Conservation (phyloP, 2,329 filamentous ascomycete species). For the Neopestalotiopsis clavispora region DNA sequence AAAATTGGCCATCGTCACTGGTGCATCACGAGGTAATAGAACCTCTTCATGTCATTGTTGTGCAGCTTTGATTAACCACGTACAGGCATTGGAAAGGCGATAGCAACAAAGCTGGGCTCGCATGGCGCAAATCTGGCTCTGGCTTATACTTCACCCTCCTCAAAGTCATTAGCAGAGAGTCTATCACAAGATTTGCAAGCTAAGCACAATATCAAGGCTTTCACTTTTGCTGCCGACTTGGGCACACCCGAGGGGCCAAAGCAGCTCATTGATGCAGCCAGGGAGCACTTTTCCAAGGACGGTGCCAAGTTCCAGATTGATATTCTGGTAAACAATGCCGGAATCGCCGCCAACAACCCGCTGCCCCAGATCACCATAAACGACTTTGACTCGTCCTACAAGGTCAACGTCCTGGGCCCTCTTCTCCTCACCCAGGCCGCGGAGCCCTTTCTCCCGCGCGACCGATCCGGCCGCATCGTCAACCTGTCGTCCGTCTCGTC, state of each 20-base stretch:
- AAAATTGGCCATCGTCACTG: constrained; percentile 78
- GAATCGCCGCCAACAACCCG: constrained; percentile 68
- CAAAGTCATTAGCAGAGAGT: constrained; percentile 52
- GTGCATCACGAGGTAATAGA: constrained; percentile 72
- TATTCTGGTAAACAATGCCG: constrained; percentile 89
- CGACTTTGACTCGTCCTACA: constrained; percentile 75
- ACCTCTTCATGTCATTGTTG: not conserved
- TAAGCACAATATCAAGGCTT: constrained; percentile 62
- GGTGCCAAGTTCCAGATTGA: constrained; percentile 69
- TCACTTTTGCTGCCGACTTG: constrained; percentile 75
- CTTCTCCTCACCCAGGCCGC: constrained; percentile 78
- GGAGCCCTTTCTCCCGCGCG: constrained; percentile 69
- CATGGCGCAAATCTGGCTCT: constrained; percentile 74
- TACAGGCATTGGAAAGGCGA: constrained; percentile 71
- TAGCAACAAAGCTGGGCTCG: constrained; percentile 71
- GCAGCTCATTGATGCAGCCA: constrained; percentile 61
- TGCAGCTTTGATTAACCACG: not conserved
- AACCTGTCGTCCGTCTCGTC: constrained; percentile 61
- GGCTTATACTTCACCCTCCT: constrained; percentile 65
- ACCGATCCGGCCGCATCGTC: constrained; percentile 65
- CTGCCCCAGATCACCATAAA: constrained; percentile 65
- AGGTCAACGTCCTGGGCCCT: constrained; percentile 82
- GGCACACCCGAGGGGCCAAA: constrained; percentile 64
- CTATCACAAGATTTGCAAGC: constrained; percentile 65
- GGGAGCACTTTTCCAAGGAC: constrained; percentile 55